A percentile compares a stretch with the other conserved stretches of the same genome.
Evolutionary conservation across 2,329 filamentous ascomycete species (phyloP).

Genomic region (Ophiostoma populinum): DNA sequence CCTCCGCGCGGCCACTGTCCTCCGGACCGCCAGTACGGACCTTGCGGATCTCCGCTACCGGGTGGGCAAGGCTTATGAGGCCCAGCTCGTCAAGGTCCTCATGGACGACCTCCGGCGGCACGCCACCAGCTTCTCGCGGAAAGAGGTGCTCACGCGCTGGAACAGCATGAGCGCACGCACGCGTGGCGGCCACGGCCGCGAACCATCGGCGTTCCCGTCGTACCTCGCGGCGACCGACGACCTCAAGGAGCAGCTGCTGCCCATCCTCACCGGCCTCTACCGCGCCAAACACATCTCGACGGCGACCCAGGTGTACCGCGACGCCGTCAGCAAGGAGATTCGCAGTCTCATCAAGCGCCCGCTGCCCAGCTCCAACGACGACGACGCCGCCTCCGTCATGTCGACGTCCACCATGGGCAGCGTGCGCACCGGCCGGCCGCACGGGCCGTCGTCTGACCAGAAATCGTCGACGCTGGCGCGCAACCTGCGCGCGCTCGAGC

Average conservation of each 20-base stretch:
- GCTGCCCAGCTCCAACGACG: constrained; percentile 81
- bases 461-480: constrained; percentile 78
- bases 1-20: constrained; percentile 56
- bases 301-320: constrained; percentile 71
- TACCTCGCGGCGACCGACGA: constrained; percentile 60
- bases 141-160: constrained; percentile 72
- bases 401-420: constrained; percentile 60
- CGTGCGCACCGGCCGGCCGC: constrained; percentile 21
- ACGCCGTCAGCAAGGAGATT: constrained; percentile 71
- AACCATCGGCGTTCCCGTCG: constrained; percentile 53
- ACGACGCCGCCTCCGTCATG: constrained; percentile 81
- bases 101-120: constrained; percentile 70
- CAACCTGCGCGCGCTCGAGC: constrained; percentile 69
- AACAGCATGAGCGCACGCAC: constrained; percentile 57
- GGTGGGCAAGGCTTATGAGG: constrained; percentile 76
- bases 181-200: constrained; percentile 48
- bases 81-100: constrained; percentile 59
- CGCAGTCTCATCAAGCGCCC: constrained; percentile 69
- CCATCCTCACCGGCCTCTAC: constrained; percentile 62
- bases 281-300: constrained; percentile 62
- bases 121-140: constrained; percentile 49
- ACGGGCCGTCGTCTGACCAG: constrained; percentile 61
- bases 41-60: constrained; percentile 58
- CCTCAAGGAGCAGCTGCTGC: constrained; percentile 52
- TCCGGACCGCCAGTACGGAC: constrained; percentile 66